Percentiles rank a stretch among this genome's conserved stretches.
phyloP scores from a whole-genome alignment of 768 basidiomycete genomes.

The Collybia sordida region DNA sequence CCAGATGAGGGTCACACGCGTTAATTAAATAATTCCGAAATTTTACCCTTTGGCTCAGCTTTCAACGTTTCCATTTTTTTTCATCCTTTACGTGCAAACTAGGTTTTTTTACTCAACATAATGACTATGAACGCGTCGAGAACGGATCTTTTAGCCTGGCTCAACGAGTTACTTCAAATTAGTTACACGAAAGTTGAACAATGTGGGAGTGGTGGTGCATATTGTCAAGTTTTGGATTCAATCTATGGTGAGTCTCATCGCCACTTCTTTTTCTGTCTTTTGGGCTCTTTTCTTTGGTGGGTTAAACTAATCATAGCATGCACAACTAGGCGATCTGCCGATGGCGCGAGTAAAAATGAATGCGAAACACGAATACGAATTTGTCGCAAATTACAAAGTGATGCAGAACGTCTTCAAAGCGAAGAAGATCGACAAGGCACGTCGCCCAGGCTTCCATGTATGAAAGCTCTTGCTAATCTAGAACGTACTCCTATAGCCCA shows the following conservation, averaged over 20 bases:
- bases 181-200: constrained; percentile 93
- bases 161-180: constrained; percentile 90
- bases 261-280: constrained; percentile 7
- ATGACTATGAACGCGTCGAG: constrained; percentile 67
- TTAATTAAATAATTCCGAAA: neutral
- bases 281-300: constrained; percentile 3
- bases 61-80: constrained; percentile 1
- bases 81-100: constrained; percentile 4
- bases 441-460: constrained; percentile 14
- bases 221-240: constrained; percentile 94
- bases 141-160: constrained; percentile 88
- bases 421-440: constrained; percentile 92
- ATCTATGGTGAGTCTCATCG: constrained; percentile 71
- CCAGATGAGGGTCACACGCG: too few relatives aligned
- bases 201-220: constrained; percentile 88
- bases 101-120: neutral
- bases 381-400: constrained; percentile 92
- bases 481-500: constrained; percentile 60
- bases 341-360: constrained; percentile 94
- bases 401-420: constrained; percentile 90
- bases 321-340: constrained; percentile 73
- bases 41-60: constrained; percentile 1
- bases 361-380: constrained; percentile 96
- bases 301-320: constrained; percentile 5
- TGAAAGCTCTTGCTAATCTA: constrained; percentile 6